These are phyloP conservation scores for Aspergillus wentii DNA, from an alignment of 495 filamentous ascomycete genomes.

Conservation along the genomic window DNA sequence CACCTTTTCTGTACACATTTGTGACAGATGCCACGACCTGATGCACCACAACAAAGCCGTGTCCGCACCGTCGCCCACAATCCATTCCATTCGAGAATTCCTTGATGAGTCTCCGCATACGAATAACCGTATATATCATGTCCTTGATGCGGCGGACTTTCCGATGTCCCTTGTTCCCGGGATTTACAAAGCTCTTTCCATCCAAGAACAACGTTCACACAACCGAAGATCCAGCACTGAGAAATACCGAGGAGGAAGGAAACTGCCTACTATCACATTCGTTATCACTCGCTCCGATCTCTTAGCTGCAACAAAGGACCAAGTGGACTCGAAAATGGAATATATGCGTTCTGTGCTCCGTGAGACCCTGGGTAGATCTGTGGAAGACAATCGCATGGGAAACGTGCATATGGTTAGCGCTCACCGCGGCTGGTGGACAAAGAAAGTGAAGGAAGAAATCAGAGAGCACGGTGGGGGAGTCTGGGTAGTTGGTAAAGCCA, in stretches of 20 bases:
- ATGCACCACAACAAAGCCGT: slow-evolving; percentile 66
- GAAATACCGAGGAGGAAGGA: slow-evolving; percentile 59
- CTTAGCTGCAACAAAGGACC: slow-evolving; percentile 70
- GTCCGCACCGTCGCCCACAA: slow-evolving; percentile 68
- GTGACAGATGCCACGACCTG: slow-evolving; percentile 81
- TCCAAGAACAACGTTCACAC: slow-evolving; percentile 62
- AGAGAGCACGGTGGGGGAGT: slow-evolving; percentile 73
- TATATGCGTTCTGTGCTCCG: slow-evolving; percentile 71
- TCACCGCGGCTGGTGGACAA: slow-evolving; percentile 83
- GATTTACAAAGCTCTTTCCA: slow-evolving; percentile 52
- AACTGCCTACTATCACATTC: slow-evolving; percentile 66
- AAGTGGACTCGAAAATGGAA: slow-evolving; percentile 78
- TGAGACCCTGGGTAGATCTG: slow-evolving; percentile 57
- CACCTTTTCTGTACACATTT: slow-evolving; percentile 46
- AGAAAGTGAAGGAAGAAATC: slow-evolving; percentile 76
- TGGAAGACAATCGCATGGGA: slow-evolving; percentile 64
- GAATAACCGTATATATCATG: slow-evolving; percentile 89
- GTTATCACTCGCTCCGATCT: slow-evolving; percentile 88
- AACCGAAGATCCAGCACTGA: slow-evolving; percentile 66
- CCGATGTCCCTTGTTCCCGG: slow-evolving; percentile 81
- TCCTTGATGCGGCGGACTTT: slow-evolving; percentile 98
- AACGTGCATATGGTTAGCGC: slow-evolving; percentile 83
- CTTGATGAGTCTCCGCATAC: slow-evolving; percentile 80
- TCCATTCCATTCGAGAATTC: slow-evolving; percentile 73
- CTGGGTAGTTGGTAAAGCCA: slow-evolving; percentile 98